Base-by-base conservation (phyloP, 139 green algal genomes). In the Limnomonas spitsbergensis region DNA sequence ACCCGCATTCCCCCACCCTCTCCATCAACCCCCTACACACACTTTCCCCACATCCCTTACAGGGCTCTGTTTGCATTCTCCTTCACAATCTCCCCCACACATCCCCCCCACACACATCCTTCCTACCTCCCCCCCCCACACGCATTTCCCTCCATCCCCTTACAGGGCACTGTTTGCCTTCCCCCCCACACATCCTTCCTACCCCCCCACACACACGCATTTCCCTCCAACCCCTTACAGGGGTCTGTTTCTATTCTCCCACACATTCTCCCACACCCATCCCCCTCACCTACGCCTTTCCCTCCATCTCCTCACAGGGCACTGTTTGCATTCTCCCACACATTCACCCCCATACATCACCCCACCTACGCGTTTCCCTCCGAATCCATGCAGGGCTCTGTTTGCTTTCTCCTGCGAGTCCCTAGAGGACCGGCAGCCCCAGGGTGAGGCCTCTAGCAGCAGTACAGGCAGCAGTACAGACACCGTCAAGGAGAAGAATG, bases 401-500 rank as follows among this genome's bases (percentile, higher is more conserved):
- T 78, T 88, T 36, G 79, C 69, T 2, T 87, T 89, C 71, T 87
- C 79, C 0, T 81, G 68, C 0, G 87, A 91, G 52, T 40, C 78
- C 4, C 37, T 76, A 38, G 70, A 76, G 68, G 35, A 9, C 4
- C 9, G 68, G 6, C 24, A 14, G n/a, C n/a, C n/a, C n/a, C n/a
- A n/a, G n/a, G n/a, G n/a, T n/a, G n/a, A n/a, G n/a, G n/a, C n/a
- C n/a, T n/a, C n/a, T n/a, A n/a, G n/a, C n/a, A n/a, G n/a, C n/a
- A n/a, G n/a, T n/a, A n/a, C n/a, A n/a, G n/a, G n/a, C n/a, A n/a
- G n/a, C 61, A 72, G 61, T 34, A 36, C 61, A 37, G 26, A 20
- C 61, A 72, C 27, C 27, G 29, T 72, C 27, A 37, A 34, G 61
- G 26, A 39, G 47, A 61, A 20, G 47, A 20, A 61, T 61, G 47